Base-by-base conservation (phyloP, 139 green algal genomes). In the Chlamydomonas eustigma region DNA sequence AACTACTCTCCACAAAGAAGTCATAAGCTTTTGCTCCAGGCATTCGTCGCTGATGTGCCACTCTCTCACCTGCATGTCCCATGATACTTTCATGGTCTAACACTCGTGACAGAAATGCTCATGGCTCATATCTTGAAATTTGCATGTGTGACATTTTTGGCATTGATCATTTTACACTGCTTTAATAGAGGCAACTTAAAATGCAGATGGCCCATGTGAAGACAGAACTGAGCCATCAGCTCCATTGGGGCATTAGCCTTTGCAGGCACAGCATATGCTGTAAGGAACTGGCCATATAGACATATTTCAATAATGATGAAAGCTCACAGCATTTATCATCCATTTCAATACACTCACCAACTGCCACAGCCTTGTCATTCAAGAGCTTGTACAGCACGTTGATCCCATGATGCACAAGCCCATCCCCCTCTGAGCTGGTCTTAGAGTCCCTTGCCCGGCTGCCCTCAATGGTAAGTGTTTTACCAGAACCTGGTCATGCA, bases 311-410 rank as follows among this genome's bases (percentile, higher is more conserved):
- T 18, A 58, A 58, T 18, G 18, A 18, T 12, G 44, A 69, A 37
- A 32, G 44, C 44, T n/a, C n/a, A n/a, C n/a, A n/a, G n/a, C n/a
- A n/a, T n/a, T n/a, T n/a, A n/a, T n/a, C n/a, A n/a, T n/a, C n/a
- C n/a, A n/a, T n/a, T n/a, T n/a, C n/a, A n/a, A n/a, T n/a, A 75
- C 18, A 28, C 83, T 71, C 80, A 90, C 84, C 85, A 1, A 89
- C 83, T 36, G 69, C 68, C 8, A 80, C 75, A 30, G 86, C 82
- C 76, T 91, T 91, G 18, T 80, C 80, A 22, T 84, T 71, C 3
- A 93, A 77, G 63, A 87, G 69, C 71, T 86, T 80, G 80, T 89
- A 93, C 38, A 93, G 64, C 52, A 82, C 82, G 3, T 88, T 76
- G 8, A 78, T 64, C 0, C 75, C 77, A 1, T 83, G 65, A 74